These are phyloP conservation scores for Rehmannia glutinosa DNA, from an alignment of 257 asterid species.

Conservation along the genomic window DNA sequence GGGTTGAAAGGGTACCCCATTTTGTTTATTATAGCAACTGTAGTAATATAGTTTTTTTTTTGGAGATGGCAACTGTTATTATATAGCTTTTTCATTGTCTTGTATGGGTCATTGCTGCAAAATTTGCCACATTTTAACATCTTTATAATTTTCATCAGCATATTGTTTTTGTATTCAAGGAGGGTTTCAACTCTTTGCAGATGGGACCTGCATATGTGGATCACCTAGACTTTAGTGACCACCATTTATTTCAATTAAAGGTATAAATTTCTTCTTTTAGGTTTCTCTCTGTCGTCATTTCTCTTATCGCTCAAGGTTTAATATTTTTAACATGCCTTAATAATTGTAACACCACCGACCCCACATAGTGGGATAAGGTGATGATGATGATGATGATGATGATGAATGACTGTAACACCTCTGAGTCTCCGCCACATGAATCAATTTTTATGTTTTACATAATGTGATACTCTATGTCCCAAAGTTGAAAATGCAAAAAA, in stretches of 20 bases:
- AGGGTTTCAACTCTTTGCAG: slow-evolving; percentile 41
- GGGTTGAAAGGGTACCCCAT: slow-evolving; percentile 44
- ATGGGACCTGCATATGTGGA: slow-evolving; percentile 75
- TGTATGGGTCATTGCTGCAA: neutral
- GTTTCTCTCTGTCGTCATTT: neutral
- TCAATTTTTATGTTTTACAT: neutral
- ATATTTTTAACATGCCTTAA: too few species aligned
- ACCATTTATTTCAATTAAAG: slow-evolving; percentile 59
- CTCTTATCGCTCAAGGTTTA: neutral
- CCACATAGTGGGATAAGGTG: too few species aligned
- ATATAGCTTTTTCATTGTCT: neutral
- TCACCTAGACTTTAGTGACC: slow-evolving; percentile 84
- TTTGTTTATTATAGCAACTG: too few species aligned
- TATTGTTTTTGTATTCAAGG: neutral
- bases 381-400: too few species aligned
- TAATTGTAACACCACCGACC: too few species aligned
- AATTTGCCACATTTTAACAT: neutral
- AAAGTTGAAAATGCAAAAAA: neutral
- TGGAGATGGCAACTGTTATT: too few species aligned
- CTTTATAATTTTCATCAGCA: neutral
- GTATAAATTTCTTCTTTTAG: slow-evolving; percentile 25
- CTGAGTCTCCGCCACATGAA: too few species aligned
- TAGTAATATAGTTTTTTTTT: too few species aligned
- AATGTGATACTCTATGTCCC: neutral
- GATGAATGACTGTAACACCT: too few species aligned